Evolutionary conservation across 2,329 filamentous ascomycete species (phyloP), one percentile per base, ranked within the genome.

Genomic region (Cladosporium sp.): DNA sequence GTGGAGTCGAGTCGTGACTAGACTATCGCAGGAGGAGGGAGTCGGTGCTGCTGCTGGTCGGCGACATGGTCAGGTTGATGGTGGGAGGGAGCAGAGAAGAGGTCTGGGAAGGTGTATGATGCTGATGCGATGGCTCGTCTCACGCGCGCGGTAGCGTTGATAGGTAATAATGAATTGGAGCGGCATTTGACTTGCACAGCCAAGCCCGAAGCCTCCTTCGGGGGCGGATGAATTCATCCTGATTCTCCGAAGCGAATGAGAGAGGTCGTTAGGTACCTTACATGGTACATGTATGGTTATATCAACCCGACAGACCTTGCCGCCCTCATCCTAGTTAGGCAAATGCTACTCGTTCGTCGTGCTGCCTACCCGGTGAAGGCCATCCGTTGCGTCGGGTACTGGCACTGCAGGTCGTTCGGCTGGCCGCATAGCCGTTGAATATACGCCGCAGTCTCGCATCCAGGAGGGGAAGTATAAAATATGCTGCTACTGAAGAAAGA

Each of bases 181-280:
- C 52, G 52, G 52, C 52, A 55, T 55, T 55, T 55, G 52, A 55
- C 26, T 32, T 6, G 51, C 18, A 55, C 52, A 55, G 52, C 52
- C 52, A 55, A 55, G 52, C 28, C 52, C 52, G 51, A 32, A 30
- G 28, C 8, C 41, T 54, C 24, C 24, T 14, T 10, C 51, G 51
- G 52, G 32, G 28, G n/a, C 52, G 52, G 52, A 55, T 55, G 52
- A 55, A 55, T 55, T 55, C 52, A 34, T 55, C 28, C 52, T 32
- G 52, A n/a, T 34, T 34, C 52, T 55, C 52, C 52, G 52, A 34
- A 32, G 26, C 34, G 28, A 30, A n/a, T 18, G n/a, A 21, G 10
- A 47, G n/a, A 12, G 41, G n/a, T 47, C n/a, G n/a, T 21, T 47
- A 24, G 10, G 28, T 32, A 21, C 18, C 11, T 36, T 36, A 15